Evolutionary conservation across 2,329 filamentous ascomycete species (phyloP).

Genomic region (Trichoderma sp.): DNA sequence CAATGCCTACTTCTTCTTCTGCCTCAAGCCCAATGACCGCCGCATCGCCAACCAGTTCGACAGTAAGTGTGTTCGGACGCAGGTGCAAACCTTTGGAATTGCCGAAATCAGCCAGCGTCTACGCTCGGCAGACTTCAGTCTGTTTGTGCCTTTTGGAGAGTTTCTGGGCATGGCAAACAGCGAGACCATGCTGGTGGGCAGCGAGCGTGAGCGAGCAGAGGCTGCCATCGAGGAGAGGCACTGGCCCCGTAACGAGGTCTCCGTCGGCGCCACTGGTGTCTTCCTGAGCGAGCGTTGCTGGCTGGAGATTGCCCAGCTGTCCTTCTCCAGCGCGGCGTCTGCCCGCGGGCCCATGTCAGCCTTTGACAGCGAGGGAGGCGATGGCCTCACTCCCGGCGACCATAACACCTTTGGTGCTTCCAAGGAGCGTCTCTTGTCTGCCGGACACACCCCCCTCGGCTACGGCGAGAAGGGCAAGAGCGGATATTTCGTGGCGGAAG

Average conservation of each 20-base stretch:
- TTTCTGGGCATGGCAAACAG: conserved; percentile 87
- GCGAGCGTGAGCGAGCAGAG: conserved; percentile 88
- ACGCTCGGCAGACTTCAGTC: conserved; percentile 88
- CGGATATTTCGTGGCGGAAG: conserved; percentile 82
- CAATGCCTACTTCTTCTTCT: conserved; percentile 96
- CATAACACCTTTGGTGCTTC: conserved; percentile 64
- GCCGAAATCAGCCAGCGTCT: conserved; percentile 95
- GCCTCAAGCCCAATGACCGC: conserved; percentile 93
- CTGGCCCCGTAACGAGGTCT: conserved; percentile 90
- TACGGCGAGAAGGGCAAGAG: conserved; percentile 75
- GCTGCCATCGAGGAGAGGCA: conserved; percentile 87
- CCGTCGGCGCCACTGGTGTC: conserved; percentile 87
- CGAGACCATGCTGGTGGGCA: conserved; percentile 84
- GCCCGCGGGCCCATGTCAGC: conserved; percentile 40
- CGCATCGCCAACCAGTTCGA: conserved; percentile 98
- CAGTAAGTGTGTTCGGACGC: conserved; percentile 94
- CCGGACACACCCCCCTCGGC: conserved; percentile 59
- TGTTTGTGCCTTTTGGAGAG: conserved; percentile 94
- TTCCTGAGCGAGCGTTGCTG: conserved; percentile 96
- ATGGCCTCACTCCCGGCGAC: conserved; percentile 60
- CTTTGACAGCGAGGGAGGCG: conserved; percentile 66
- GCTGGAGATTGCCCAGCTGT: conserved; percentile 81
- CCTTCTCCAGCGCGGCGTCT: conserved; percentile 60
- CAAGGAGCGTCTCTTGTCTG: conserved; percentile 60
- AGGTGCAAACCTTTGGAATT: conserved; percentile 93